Base-by-base conservation (phyloP, 495 filamentous ascomycete species). In the Ramalina intermedia region DNA sequence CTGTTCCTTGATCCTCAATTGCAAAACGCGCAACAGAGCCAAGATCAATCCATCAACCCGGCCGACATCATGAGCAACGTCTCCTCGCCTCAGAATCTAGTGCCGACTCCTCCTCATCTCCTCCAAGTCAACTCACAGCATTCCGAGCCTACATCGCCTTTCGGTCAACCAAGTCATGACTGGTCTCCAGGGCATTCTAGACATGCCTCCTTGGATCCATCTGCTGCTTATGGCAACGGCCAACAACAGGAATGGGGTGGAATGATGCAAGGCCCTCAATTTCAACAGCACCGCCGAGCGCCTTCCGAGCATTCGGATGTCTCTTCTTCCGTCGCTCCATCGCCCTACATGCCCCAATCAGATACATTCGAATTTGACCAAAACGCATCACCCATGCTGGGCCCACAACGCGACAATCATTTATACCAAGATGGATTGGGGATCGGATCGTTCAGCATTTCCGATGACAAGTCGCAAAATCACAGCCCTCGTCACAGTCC, bases 241-340 rank as follows among this genome's bases (percentile, higher is more conserved):
- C 83, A 81, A 49, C 59, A 66, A 40, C 55, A 57, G 40, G 82
- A 87, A 46, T 90, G 85, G 85, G 73, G 69, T 48, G 69, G 73
- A 35, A 78, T 87, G 61, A 67, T 67, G 44, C 13, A 35, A 39
- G 78, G 81, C 55, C 57, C 66, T 13, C 64, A 74, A 17, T 96
- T 93, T 57, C 78, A 82, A 48, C 67, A 69, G 6, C 88, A 96
- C 62, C 77, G 88, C 47, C 75, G 87, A 59, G 77, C 82, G 35
- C 85, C 89, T 1, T 96, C 90, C 6, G 91, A 96, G 60, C 85
- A 84, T 55, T 96, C 89, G 5, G 91, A 96, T 55, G 74, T 85
- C 6, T 84, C 80, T 4, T 90, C 85, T 14, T 93, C 87, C 17
- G 82, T 77, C 1, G 75, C 80, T 8, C 79, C 80, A 27, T 96